Evolutionary conservation across 2,329 filamentous ascomycete species (phyloP).

Genomic region (Bipolaris bicolor): DNA sequence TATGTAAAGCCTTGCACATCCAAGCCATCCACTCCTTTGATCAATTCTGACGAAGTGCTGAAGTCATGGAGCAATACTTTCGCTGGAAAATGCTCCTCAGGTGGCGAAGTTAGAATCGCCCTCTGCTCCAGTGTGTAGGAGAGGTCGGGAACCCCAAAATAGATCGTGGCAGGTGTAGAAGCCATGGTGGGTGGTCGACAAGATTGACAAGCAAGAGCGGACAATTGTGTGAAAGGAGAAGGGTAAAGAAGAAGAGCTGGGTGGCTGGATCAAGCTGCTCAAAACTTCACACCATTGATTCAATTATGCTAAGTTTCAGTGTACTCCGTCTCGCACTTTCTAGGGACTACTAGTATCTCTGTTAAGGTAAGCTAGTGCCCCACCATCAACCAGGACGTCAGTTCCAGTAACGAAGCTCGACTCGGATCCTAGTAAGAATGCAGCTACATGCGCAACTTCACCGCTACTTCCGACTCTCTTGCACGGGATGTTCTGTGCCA

Average conservation of each 20-base stretch:
- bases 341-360: conserved; percentile 1
- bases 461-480: neutral
- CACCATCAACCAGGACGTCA: conserved; percentile 3
- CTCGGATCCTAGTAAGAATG: neutral
- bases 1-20: conserved; percentile 5
- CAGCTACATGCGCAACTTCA: neutral
- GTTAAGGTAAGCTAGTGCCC: conserved; percentile 4
- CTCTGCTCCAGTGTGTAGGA: conserved; percentile 3
- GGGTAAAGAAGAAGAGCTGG: neutral
- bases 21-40: conserved; percentile 2
- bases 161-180: conserved; percentile 4
- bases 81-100: conserved; percentile 3
- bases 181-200: conserved; percentile 3
- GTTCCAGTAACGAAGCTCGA: conserved; percentile 3
- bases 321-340: conserved; percentile 2
- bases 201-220: conserved; percentile 1
- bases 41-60: conserved; percentile 4
- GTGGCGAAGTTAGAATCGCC: conserved; percentile 3
- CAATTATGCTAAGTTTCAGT: conserved; percentile 1
- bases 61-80: conserved; percentile 5
- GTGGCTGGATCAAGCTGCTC: conserved; percentile 4
- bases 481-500: conserved; percentile 1
- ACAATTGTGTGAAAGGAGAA: conserved; percentile 4
- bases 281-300: conserved; percentile 1
- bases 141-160: conserved; percentile 6